These are phyloP conservation scores for Nakazawaea laoshanensis DNA, from an alignment of 805 yeast genomes.

Conservation along the genomic window DNA sequence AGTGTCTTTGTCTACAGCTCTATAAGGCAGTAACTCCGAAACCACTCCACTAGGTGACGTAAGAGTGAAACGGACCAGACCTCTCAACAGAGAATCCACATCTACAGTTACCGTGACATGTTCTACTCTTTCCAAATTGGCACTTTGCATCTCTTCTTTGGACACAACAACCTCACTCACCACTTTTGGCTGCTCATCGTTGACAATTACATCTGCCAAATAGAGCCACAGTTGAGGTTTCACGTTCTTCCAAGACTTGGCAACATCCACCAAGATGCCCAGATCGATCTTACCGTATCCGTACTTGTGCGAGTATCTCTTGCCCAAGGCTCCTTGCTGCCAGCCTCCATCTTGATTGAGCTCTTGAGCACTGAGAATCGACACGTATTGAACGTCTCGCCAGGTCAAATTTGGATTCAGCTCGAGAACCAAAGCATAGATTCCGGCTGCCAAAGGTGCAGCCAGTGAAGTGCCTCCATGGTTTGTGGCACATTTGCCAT, in stretches of 20 bases:
- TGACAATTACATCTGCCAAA: conserved; percentile 30
- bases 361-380: conserved; percentile 62
- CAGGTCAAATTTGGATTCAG: conserved; percentile 86
- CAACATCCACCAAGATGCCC: conserved; percentile 58
- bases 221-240: conserved; percentile 86
- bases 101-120: conserved; percentile 80
- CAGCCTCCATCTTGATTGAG: conserved; percentile 68
- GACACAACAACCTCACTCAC: conserved; percentile 26
- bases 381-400: conserved; percentile 89
- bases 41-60: conserved; percentile 68
- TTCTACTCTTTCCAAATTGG: conserved; percentile 68
- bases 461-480: conserved; percentile 99
- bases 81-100: conserved; percentile 57
- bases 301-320: conserved; percentile 72
- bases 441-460: conserved; percentile 97
- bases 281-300: conserved; percentile 95
- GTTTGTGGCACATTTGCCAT: conserved; percentile 52
- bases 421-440: conserved; percentile 72
- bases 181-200: conserved; percentile 13
- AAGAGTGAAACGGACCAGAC: conserved; percentile 56
- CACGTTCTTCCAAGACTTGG: conserved; percentile 72
- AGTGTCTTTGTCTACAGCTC: conserved; percentile 47
- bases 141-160: conserved; percentile 36
- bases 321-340: conserved; percentile 56
- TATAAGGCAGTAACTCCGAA: conserved; percentile 64